These are phyloP conservation scores for Annona cherimola DNA, from an alignment of 164 flowering plant genomes.

Conservation along the genomic window DNA sequence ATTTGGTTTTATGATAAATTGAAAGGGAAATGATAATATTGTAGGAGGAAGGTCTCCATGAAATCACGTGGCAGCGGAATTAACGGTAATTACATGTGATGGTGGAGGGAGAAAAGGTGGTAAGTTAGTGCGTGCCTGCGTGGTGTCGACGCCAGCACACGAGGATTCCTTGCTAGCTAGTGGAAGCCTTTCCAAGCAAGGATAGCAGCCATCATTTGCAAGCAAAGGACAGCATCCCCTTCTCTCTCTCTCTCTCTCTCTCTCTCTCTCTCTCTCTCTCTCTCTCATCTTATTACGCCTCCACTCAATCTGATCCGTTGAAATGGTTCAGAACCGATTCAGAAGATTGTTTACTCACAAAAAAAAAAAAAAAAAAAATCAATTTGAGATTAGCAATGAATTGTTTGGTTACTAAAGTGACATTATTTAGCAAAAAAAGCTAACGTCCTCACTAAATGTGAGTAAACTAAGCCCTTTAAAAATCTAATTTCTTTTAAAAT, in stretches of 20 bases:
- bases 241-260: neutral
- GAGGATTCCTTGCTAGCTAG: neutral
- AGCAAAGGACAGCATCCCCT: neutral
- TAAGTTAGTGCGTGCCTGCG: neutral
- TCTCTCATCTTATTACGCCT: neutral
- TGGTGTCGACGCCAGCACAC: conserved; percentile 5
- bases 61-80: conserved; percentile 7
- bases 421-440: too few relatives aligned
- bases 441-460: too few relatives aligned
- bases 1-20: too few relatives aligned
- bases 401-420: too few relatives aligned
- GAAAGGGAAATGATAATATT: too few relatives aligned
- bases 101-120: neutral
- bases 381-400: too few relatives aligned
- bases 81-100: neutral
- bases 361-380: too few relatives aligned
- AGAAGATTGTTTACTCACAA: too few relatives aligned
- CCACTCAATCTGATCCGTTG: neutral
- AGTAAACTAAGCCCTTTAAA: too few relatives aligned
- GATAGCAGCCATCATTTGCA: neutral
- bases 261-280: neutral
- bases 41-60: neutral
- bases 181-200: conserved; percentile 4
- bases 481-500: too few relatives aligned
- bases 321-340: neutral